A percentile compares a stretch with the other conserved stretches of the same genome.
These are phyloP conservation scores for Agaricus bisporus DNA, from an alignment of 768 basidiomycete genomes.

Conservation along the genomic window DNA sequence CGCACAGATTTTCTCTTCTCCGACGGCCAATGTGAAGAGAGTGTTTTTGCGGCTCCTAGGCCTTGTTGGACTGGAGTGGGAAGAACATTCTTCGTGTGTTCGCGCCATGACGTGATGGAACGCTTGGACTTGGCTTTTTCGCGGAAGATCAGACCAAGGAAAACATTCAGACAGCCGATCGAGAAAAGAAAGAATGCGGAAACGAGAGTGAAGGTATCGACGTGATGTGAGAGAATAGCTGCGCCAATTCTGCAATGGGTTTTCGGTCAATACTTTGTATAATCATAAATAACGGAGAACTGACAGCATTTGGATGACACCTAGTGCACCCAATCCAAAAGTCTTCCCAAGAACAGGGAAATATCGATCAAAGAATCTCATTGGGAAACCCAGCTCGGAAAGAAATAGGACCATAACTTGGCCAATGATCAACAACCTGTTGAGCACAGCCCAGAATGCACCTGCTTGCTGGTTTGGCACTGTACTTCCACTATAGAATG, in stretches of 20 bases:
- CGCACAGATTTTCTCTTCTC: slow-evolving; percentile 11
- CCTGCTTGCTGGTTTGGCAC: slow-evolving; percentile 91
- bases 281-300: slow-evolving; percentile 18
- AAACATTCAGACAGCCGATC: slow-evolving; percentile 76
- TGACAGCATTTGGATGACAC: slow-evolving; percentile 80
- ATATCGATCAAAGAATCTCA: slow-evolving; percentile 71
- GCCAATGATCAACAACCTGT: slow-evolving; percentile 81
- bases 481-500: slow-evolving; percentile 51
- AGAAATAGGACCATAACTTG: slow-evolving; percentile 76
- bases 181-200: slow-evolving; percentile 83
- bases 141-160: slow-evolving; percentile 77
- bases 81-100: slow-evolving; percentile 48
- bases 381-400: slow-evolving; percentile 80
- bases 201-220: slow-evolving; percentile 81
- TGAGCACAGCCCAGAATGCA: slow-evolving; percentile 87
- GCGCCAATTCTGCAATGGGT: slow-evolving; percentile 55
- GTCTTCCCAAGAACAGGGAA: slow-evolving; percentile 81
- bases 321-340: slow-evolving; percentile 84
- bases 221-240: slow-evolving; percentile 68
- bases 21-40: slow-evolving; percentile 1
- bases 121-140: slow-evolving; percentile 59
- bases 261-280: background rate
- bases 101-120: slow-evolving; percentile 62
- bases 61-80: slow-evolving; percentile 30
- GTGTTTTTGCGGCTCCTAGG: slow-evolving; percentile 15